Conservation (phyloP, 768 basidiomycete species). For the Russula sp. region DNA sequence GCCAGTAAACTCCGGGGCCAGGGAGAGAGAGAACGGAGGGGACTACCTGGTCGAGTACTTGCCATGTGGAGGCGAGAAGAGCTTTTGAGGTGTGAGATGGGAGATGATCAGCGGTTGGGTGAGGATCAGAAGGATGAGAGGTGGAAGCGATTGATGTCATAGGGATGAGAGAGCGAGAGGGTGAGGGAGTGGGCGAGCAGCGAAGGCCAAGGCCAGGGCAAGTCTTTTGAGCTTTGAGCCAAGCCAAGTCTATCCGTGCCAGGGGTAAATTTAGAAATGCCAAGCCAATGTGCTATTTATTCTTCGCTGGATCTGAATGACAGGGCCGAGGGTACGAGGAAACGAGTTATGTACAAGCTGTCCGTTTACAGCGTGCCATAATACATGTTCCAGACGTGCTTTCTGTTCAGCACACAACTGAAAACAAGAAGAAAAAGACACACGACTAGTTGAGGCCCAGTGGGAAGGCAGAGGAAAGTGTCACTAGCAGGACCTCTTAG, state of each 20-base stretch:
- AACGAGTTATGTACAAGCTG: background rate
- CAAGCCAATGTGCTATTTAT: slow-evolving; percentile 26
- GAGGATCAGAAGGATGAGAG: slow-evolving; percentile 12
- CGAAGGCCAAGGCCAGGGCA: slow-evolving; percentile 8
- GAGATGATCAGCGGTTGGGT: slow-evolving; percentile 13
- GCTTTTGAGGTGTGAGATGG: slow-evolving; percentile 22
- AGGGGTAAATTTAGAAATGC: slow-evolving; percentile 25
- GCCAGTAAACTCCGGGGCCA: background rate
- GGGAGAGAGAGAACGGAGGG: background rate
- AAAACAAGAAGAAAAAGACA: background rate
- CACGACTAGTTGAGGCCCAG: too few relatives aligned
- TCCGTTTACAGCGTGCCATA: background rate
- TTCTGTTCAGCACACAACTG: background rate
- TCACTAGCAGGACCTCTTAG: too few relatives aligned
- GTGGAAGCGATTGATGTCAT: slow-evolving; percentile 22
- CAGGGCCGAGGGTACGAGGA: slow-evolving; percentile 6
- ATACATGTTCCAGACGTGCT: background rate
- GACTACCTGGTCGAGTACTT: slow-evolving; percentile 42
- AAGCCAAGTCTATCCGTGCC: slow-evolving; percentile 19
- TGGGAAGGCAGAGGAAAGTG: too few relatives aligned
- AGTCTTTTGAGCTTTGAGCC: slow-evolving; percentile 22
- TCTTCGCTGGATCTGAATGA: background rate
- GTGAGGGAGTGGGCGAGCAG: background rate
- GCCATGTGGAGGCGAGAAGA: slow-evolving; percentile 42
- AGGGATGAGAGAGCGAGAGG: slow-evolving; percentile 3